Evolutionary conservation across 148 eudicot species (phyloP).

Genomic region (Chenopodium album): DNA sequence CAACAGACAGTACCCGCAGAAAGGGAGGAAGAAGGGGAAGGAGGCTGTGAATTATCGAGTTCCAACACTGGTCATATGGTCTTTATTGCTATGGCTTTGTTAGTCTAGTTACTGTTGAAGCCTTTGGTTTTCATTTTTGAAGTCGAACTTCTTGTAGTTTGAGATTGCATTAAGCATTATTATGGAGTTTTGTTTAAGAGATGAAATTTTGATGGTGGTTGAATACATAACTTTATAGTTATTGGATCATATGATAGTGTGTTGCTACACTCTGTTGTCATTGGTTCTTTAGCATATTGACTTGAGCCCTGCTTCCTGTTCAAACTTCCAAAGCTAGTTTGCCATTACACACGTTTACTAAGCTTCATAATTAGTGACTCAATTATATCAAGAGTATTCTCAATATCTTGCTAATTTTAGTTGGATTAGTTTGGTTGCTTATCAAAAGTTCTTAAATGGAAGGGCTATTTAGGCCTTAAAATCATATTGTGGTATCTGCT

Average conservation of each 20-base stretch:
- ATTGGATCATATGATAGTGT: background rate
- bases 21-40: conserved; percentile 96
- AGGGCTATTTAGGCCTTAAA: no score
- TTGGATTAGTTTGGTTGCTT: no score
- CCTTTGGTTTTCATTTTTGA: conserved; percentile 4
- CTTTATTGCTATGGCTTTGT: background rate
- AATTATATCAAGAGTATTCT: no score
- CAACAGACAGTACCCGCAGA: conserved; percentile 86
- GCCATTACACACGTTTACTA: no score
- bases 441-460: no score
- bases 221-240: conserved; percentile 7
- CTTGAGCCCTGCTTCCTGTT: no score
- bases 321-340: no score
- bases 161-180: background rate
- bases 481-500: no score
- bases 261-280: background rate
- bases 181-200: conserved; percentile 12
- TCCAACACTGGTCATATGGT: conserved; percentile 7
- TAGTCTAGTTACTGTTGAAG: conserved; percentile 5
- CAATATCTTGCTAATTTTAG: no score
- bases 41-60: conserved; percentile 51
- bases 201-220: conserved; percentile 19
- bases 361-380: no score
- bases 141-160: conserved; percentile 17
- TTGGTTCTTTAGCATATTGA: background rate